phyloP scores from a whole-genome alignment of 163 green algal genomes.

The Smithsoniella earleae region DNA sequence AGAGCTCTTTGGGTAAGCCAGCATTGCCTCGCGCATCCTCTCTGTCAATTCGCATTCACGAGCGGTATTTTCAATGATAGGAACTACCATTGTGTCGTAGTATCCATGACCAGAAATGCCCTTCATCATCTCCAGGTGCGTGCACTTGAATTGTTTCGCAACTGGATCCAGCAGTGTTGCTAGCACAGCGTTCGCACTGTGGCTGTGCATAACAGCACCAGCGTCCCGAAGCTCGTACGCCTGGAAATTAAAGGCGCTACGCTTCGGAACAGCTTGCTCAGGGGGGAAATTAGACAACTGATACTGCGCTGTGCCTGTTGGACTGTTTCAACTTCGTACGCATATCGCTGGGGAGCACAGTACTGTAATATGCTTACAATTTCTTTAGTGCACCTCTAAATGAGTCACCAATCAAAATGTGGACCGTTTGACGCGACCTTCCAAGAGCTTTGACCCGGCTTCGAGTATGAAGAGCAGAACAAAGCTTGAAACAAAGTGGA shows the following conservation, averaged over 20 bases:
- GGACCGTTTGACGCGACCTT: no score
- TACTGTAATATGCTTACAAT: no score
- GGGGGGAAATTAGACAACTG: no score
- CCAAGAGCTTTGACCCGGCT: no score
- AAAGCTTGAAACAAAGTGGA: no score
- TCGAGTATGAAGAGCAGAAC: no score
- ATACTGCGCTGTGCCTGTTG: not conserved
- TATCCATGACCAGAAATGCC: slow-evolving; percentile 86
- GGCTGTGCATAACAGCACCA: slow-evolving; percentile 85
- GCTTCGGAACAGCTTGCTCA: no score
- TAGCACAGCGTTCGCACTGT: slow-evolving; percentile 76
- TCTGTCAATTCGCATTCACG: slow-evolving; percentile 87
- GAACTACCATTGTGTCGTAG: slow-evolving; percentile 73
- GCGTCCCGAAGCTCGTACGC: slow-evolving; percentile 80
- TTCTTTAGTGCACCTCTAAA: no score
- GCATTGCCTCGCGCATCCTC: slow-evolving; percentile 64
- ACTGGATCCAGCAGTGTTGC: slow-evolving; percentile 75
- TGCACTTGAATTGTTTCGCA: slow-evolving; percentile 70
- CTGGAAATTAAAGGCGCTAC: slow-evolving; percentile 40
- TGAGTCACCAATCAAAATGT: no score
- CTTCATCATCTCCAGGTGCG: slow-evolving; percentile 85
- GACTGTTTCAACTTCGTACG: no score
- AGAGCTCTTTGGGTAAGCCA: slow-evolving; percentile 65
- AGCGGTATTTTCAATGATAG: slow-evolving; percentile 97
- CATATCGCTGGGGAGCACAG: no score